Conservation (phyloP, 1,284 basidiomycete species). For the Neonothopanus nambi region DNA sequence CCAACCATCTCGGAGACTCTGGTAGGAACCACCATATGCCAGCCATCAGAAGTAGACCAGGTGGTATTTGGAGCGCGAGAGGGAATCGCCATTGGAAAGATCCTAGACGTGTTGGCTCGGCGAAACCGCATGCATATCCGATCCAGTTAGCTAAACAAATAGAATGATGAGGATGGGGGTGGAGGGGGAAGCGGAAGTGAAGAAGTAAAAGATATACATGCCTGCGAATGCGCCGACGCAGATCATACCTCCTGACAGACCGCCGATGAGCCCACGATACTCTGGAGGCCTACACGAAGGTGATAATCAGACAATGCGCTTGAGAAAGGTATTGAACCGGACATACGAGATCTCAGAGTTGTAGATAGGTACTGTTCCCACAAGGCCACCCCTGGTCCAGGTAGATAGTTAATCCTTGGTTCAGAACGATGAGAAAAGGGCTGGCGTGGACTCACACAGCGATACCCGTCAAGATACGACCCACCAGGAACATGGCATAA, state of each 20-base stretch:
- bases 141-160: conserved; percentile 18
- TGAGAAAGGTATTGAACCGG: neutral
- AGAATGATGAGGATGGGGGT: neutral
- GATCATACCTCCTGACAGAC: conserved; percentile 21
- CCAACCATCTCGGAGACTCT: conserved; percentile 19
- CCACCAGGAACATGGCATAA: conserved; percentile 21
- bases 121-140: conserved; percentile 19
- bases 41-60: conserved; percentile 19
- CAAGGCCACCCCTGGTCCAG: conserved; percentile 16
- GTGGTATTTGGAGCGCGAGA: conserved; percentile 19
- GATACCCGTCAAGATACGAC: conserved; percentile 20
- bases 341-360: conserved; percentile 21
- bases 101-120: conserved; percentile 4
- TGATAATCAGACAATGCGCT: neutral
- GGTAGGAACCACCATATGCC: conserved; percentile 16
- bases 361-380: conserved; percentile 22
- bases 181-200: neutral
- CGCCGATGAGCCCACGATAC: conserved; percentile 20
- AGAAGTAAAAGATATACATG: neutral
- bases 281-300: conserved; percentile 16
- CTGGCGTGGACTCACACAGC: conserved; percentile 16
- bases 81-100: conserved; percentile 21
- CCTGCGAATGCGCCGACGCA: conserved; percentile 15
- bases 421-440: neutral
- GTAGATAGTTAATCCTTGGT: neutral